Conservation (phyloP, 2,329 filamentous ascomycete species). For the Phaeomoniella chlamydospora region DNA sequence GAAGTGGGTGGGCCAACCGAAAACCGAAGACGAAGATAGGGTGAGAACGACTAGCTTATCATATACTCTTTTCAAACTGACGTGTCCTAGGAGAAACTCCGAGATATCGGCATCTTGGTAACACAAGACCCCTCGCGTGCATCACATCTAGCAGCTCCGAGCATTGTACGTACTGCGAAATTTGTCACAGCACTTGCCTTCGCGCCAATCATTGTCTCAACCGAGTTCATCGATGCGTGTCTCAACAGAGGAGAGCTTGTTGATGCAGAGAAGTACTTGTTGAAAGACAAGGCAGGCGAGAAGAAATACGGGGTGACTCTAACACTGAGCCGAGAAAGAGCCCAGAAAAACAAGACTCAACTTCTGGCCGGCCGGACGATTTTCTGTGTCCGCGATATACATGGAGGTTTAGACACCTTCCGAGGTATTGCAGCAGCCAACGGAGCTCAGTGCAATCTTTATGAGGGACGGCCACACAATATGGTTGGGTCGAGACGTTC, state of each 20-base stretch:
- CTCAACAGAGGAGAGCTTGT: slow-evolving; percentile 55
- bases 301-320: slow-evolving; percentile 56
- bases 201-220: slow-evolving; percentile 63
- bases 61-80: slow-evolving; percentile 5
- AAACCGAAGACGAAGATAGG: slow-evolving; percentile 66
- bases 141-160: slow-evolving; percentile 76
- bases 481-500: slow-evolving; percentile 44
- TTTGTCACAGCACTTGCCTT: slow-evolving; percentile 79
- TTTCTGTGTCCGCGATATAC: slow-evolving; percentile 70
- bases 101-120: slow-evolving; percentile 68
- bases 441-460: slow-evolving; percentile 68
- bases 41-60: slow-evolving; percentile 34
- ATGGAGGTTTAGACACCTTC: slow-evolving; percentile 72
- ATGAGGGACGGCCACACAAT: slow-evolving; percentile 56
- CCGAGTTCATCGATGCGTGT: slow-evolving; percentile 63
- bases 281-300: slow-evolving; percentile 62
- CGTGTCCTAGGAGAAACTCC: slow-evolving; percentile 66
- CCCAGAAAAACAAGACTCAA: slow-evolving; percentile 59
- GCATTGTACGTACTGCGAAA: slow-evolving; percentile 79
- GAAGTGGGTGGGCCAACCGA: slow-evolving; percentile 60
- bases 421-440: slow-evolving; percentile 78
- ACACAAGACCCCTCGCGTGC: slow-evolving; percentile 62
- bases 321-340: slow-evolving; percentile 51
- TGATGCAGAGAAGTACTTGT: slow-evolving; percentile 47
- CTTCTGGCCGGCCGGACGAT: slow-evolving; percentile 65